Evolutionary conservation across 306 rosid genomes (phyloP).

Genomic region (Benincasa hispida): DNA sequence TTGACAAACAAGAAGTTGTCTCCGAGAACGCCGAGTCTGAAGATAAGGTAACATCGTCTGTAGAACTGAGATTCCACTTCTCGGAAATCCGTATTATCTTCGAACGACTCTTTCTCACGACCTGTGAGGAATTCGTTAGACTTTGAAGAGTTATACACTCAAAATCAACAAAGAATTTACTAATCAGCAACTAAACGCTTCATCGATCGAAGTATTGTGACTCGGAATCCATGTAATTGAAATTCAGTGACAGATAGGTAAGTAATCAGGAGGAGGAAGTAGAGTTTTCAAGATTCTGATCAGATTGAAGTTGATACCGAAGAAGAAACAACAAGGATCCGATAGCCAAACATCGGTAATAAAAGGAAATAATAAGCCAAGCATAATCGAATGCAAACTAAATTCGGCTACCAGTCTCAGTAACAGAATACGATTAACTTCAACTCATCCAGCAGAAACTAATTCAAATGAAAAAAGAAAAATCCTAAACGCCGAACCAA

Average conservation of each 20-base stretch:
- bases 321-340: neutral
- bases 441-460: neutral
- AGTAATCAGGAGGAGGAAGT: neutral
- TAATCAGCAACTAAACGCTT: neutral
- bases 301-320: neutral
- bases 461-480: neutral
- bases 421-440: neutral
- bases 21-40: slow-evolving; percentile 31
- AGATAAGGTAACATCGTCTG: slow-evolving; percentile 11
- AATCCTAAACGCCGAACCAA: neutral
- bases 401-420: neutral
- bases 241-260: neutral
- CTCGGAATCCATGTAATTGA: neutral
- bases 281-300: neutral
- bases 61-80: slow-evolving; percentile 11
- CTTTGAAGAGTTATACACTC: neutral
- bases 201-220: neutral
- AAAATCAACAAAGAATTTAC: neutral
- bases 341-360: neutral
- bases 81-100: slow-evolving; percentile 35
- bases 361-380: neutral
- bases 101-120: slow-evolving; percentile 52
- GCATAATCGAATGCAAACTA: neutral
- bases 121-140: slow-evolving; percentile 29
- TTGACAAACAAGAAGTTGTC: slow-evolving; percentile 45